Percentiles rank a stretch among this genome's conserved stretches.
These are phyloP conservation scores for Larix kaempferi DNA, from an alignment of 75 land plant species.

Conservation along the genomic window DNA sequence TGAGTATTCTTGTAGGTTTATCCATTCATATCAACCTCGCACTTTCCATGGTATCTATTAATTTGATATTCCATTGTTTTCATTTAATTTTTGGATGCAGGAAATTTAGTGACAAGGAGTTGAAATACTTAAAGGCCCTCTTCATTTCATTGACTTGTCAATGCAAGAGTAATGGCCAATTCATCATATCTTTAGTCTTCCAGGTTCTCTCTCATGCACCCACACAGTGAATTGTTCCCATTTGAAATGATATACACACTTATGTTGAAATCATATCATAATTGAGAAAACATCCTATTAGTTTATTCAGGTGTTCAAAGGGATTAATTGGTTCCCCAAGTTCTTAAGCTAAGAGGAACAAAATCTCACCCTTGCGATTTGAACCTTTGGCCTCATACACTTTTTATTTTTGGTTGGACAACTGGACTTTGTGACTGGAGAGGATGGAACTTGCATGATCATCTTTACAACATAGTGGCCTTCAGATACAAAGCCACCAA, in stretches of 20 bases:
- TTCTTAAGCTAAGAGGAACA: neutral
- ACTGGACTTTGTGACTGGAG: neutral
- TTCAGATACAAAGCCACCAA: neutral
- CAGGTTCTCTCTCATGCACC: slow-evolving; percentile 30
- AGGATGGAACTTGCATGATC: neutral
- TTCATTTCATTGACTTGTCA: slow-evolving; percentile 68
- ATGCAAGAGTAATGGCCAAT: slow-evolving; percentile 51
- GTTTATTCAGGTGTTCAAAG: neutral
- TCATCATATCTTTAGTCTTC: slow-evolving; percentile 61
- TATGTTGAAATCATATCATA: neutral
- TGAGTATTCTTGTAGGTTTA: neutral
- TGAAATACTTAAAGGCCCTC: slow-evolving; percentile 50
- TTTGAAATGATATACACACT: neutral
- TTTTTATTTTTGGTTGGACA: neutral
- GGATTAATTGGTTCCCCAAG: neutral
- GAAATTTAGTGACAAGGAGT: slow-evolving; percentile 47
- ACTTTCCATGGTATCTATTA: neutral
- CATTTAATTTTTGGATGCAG: slow-evolving; percentile 16
- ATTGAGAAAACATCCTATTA: neutral
- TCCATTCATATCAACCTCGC: neutral
- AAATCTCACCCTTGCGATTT: neutral
- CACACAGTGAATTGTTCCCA: neutral
- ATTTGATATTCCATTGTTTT: neutral
- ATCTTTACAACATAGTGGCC: neutral
- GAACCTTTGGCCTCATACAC: neutral